Conservation (phyloP, 1,284 basidiomycete species). For the Chalciporus piperatoides region DNA sequence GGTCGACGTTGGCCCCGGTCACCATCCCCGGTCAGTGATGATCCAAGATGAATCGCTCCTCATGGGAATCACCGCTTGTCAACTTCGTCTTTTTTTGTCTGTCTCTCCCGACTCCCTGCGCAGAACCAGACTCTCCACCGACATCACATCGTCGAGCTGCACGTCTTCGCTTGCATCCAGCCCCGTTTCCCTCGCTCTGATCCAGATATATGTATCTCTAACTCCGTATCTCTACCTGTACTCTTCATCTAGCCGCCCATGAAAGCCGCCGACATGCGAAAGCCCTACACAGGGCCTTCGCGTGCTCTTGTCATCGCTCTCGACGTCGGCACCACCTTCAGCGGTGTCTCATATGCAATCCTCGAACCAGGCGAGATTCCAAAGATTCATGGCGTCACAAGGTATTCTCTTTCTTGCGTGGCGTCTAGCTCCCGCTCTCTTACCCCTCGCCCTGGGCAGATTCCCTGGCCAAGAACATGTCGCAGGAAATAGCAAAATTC, state of each 20-base stretch:
- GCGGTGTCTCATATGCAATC: constrained; percentile 72
- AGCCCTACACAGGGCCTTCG: constrained; percentile 60
- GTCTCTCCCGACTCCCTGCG: no score
- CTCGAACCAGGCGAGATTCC: constrained; percentile 71
- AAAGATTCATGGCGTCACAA: constrained; percentile 68
- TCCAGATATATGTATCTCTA: constrained; percentile 11
- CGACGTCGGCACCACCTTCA: constrained; percentile 74
- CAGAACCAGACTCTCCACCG: no score
- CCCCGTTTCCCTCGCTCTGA: constrained; percentile 3
- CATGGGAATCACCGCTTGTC: no score
- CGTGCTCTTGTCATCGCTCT: constrained; percentile 69
- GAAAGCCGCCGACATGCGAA: constrained; percentile 56
- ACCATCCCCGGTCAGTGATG: no score
- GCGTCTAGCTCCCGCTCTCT: constrained; percentile 1
- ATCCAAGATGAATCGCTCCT: no score
- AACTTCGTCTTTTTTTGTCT: no score
- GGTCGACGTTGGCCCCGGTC: no score
- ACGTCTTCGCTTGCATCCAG: constrained; percentile 8
- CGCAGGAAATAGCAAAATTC: constrained; percentile 79
- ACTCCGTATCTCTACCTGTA: neutral
- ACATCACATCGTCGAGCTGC: no score
- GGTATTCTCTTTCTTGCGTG: constrained; percentile 38
- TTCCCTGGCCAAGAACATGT: constrained; percentile 81
- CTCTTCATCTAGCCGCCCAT: constrained; percentile 21
- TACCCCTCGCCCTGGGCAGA: constrained; percentile 35